Evolutionary conservation across 2,329 filamentous ascomycete genomes (phyloP), one percentile per base, ranked within the genome.

Genomic region (Calonectria pseudoreteaudii): DNA sequence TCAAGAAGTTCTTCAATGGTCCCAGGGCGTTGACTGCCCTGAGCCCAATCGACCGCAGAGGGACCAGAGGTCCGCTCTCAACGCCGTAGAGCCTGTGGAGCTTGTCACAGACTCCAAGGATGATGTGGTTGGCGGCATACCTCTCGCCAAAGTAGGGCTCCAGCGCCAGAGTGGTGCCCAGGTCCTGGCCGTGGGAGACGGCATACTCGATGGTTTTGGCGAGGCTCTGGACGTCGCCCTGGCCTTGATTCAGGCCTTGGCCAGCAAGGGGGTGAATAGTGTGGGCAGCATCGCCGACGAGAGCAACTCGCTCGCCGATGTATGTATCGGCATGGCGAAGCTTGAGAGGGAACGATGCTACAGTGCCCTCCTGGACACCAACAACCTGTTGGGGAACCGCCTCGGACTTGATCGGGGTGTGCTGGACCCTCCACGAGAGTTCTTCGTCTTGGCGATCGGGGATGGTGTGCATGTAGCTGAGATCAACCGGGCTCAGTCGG

Each of bases 311-410:
- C 81, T 98, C 95, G 49, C 93, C 94, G 52, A 94, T 94, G 82
- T 99, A 99, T 1, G 94, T 95, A 81, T 97, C 94, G n/a, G 96
- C 96, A 83, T 99, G 97, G 34, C 96, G 93, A 87, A 98, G 89
- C 81, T 94, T 94, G 23, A 99, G 90, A 0, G 97, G 97, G 85
- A 99, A 99, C 0, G 94, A 96, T 1, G 97, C 96, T 18, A 97
- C 88, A 23, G 92, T 95, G 78, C 93, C 93, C 68, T 93, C 89
- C 83, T 98, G 96, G 1, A 98, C 92, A 30, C 88, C 91, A 1
- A 90, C 86, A 20, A 94, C 92, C 10, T 87, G 84, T 76, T 93
- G 92, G 2, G 95, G 96, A 36, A 94, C 83, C 20, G 88, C 84
- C 41, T 89, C 82, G 11, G 87, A 82, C 64, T 90, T 83, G 49